Evolutionary conservation across 2,329 filamentous ascomycete species (phyloP), one percentile per base, ranked within the genome.

Genomic region (Leptographium lundbergii): DNA sequence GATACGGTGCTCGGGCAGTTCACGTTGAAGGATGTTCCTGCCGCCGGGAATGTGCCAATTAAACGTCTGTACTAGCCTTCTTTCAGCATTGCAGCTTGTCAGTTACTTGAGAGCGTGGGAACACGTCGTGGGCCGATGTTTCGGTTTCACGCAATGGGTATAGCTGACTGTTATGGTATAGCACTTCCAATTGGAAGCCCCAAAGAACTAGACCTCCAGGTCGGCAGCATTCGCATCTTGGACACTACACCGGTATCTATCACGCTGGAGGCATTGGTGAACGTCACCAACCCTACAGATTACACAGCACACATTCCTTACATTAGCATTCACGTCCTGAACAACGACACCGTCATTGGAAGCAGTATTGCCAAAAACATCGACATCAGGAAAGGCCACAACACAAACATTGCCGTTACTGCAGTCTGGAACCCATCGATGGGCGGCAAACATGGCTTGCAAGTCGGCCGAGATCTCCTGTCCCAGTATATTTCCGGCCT

Each of bases 401-500:
- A 96, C 67, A 80, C 81, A 1, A 81, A 87, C 63, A 69, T 95
- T 3, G 66, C 79, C 2, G 80, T 94, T 19, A 79, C 80, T 27
- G 87, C 86, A 0, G 77, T 80, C 0, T 97, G 91, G 89, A 82
- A 88, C 63, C 91, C 91, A 0, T 71, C 76, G 4, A 78, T 81
- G 61, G 81, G 84, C 45, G 89, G 88, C 11, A 65, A 76, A n/a
- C 68, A 77, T 57, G 88, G 83, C 2, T 77, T 77, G 51, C 70
- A 75, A 32, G 77, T 85, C 62, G 91, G 88, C 2, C 79, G 82
- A 57, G 81, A 91, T 54, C 74, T 96, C 24, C 72, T 97, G 11
- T 95, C 90, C 2, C 84, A 89, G 65, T 97, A 94, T 67, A 76
- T 96, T 13, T 97, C 91, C 4, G 91, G 91, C 10, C 85, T 81